Conservation (phyloP, 805 yeast genomes). For the Isabelozyma gotoi region DNA sequence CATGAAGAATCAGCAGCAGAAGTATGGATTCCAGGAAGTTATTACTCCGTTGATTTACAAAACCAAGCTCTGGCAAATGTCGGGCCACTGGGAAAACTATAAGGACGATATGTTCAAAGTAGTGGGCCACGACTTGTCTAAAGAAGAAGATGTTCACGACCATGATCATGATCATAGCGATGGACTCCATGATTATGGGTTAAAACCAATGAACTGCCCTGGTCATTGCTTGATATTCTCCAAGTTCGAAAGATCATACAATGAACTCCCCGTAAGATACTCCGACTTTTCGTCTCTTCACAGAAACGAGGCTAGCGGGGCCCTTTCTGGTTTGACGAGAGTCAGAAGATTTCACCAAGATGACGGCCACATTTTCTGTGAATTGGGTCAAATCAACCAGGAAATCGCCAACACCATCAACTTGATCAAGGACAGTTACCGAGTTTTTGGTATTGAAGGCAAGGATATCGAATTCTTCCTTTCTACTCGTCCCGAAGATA, state of each 20-base stretch:
- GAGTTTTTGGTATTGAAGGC: constrained; percentile 55
- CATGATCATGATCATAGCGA: constrained; percentile 6
- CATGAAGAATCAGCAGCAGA: constrained; percentile 81
- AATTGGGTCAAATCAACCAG: constrained; percentile 65
- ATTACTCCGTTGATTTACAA: constrained; percentile 88
- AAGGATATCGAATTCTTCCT: constrained; percentile 59
- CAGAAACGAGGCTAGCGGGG: constrained; percentile 93
- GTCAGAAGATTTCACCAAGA: constrained; percentile 97
- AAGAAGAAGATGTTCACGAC: constrained; percentile 19
- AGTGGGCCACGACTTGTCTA: constrained; percentile 50
- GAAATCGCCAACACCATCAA: constrained; percentile 75
- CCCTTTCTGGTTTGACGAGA: constrained; percentile 86
- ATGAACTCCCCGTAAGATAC: constrained; percentile 81
- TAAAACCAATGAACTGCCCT: constrained; percentile 95
- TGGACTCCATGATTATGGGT: constrained; percentile 54
- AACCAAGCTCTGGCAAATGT: constrained; percentile 78
- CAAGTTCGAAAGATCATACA: constrained; percentile 73
- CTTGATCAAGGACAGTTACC: constrained; percentile 73
- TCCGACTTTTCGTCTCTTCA: constrained; percentile 92
- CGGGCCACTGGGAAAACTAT: constrained; percentile 97
- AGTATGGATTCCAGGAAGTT: constrained; percentile 87
- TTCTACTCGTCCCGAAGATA: constrained; percentile 81
- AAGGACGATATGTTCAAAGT: constrained; percentile 93
- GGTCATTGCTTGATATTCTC: constrained; percentile 88
- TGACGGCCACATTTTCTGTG: constrained; percentile 96